phyloP scores from a whole-genome alignment of 2,329 filamentous ascomycete genomes.

The Escovopsis weberi region DNA sequence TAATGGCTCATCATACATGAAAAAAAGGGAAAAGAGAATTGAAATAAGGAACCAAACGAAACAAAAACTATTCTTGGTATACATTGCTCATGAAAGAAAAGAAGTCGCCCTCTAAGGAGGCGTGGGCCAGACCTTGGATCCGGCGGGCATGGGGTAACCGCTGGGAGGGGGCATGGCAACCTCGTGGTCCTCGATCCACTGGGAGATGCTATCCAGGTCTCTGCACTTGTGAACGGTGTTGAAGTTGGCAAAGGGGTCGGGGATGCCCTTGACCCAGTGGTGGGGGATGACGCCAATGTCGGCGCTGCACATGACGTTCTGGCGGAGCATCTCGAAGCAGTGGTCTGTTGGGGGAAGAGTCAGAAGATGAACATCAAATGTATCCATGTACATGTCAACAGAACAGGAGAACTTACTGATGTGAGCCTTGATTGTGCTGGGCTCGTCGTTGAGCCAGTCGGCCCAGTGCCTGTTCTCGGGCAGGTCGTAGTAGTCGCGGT shows the following conservation, averaged over 20 bases:
- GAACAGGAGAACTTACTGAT: neutral
- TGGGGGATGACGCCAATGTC: slow-evolving; percentile 1
- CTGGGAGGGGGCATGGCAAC: neutral
- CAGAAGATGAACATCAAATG: too few species aligned
- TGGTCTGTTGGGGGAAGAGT: neutral
- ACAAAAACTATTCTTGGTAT: too few species aligned
- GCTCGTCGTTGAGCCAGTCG: neutral
- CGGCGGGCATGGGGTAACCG: neutral
- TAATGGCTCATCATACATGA: too few species aligned
- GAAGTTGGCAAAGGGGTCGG: slow-evolving; percentile 1
- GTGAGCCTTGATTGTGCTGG: neutral
- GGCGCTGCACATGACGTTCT: slow-evolving; percentile 2
- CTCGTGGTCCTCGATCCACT: slow-evolving; percentile 1
- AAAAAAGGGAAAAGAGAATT: too few species aligned
- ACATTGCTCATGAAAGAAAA: too few species aligned
- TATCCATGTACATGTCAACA: too few species aligned
- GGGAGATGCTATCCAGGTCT: neutral
- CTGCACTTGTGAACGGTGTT: slow-evolving; percentile 1
- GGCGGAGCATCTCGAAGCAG: slow-evolving; percentile 2
- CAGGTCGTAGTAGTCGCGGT: slow-evolving; percentile 1
- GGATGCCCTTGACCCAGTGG: slow-evolving; percentile 1
- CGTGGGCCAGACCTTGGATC: neutral
- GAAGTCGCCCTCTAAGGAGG: neutral
- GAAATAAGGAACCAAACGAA: too few species aligned
- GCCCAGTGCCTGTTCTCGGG: slow-evolving; percentile 1